Conservation (phyloP, 176 grass and related monocot species). For the Elymus sibiricus region DNA sequence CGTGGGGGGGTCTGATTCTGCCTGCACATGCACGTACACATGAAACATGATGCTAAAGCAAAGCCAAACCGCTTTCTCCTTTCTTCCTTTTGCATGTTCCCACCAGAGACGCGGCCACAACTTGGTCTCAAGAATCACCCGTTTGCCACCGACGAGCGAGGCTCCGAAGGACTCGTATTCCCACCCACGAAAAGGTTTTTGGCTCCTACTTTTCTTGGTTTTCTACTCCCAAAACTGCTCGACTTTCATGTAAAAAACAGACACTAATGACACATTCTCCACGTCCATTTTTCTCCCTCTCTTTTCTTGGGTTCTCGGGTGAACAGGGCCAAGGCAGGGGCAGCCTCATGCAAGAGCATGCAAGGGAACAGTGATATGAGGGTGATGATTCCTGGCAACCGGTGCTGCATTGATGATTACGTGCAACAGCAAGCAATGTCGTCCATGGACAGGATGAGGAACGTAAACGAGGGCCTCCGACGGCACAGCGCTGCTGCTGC, state of each 20-base stretch:
- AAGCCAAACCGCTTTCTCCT: slow-evolving; percentile 34
- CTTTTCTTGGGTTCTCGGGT: slow-evolving; percentile 12
- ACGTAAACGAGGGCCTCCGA: slow-evolving; percentile 43
- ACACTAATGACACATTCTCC: neutral
- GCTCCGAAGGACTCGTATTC: slow-evolving; percentile 57
- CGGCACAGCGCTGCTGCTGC: slow-evolving; percentile 47
- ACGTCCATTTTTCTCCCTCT: neutral
- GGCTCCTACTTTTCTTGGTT: slow-evolving; percentile 8
- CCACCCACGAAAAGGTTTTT: slow-evolving; percentile 75
- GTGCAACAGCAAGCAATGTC: slow-evolving; percentile 48
- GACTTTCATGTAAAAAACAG: neutral
- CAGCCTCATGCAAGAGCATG: slow-evolving; percentile 42
- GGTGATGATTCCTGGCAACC: slow-evolving; percentile 37
- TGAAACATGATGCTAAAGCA: slow-evolving; percentile 29
- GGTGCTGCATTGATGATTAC: slow-evolving; percentile 69
- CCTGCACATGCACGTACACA: neutral
- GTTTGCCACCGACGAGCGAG: slow-evolving; percentile 65
- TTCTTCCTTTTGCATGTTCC: slow-evolving; percentile 29
- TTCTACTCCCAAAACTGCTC: neutral
- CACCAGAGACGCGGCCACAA: slow-evolving; percentile 49
- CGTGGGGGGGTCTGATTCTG: neutral
- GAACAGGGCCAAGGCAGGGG: slow-evolving; percentile 62
- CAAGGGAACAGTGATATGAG: slow-evolving; percentile 49
- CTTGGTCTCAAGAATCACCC: slow-evolving; percentile 40
- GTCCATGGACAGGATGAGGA: slow-evolving; percentile 45